Percentiles rank a stretch among this genome's conserved stretches.
phyloP scores from a whole-genome alignment of 129 eudicot genomes.

The Chrysanthemum lavandulifolium region DNA sequence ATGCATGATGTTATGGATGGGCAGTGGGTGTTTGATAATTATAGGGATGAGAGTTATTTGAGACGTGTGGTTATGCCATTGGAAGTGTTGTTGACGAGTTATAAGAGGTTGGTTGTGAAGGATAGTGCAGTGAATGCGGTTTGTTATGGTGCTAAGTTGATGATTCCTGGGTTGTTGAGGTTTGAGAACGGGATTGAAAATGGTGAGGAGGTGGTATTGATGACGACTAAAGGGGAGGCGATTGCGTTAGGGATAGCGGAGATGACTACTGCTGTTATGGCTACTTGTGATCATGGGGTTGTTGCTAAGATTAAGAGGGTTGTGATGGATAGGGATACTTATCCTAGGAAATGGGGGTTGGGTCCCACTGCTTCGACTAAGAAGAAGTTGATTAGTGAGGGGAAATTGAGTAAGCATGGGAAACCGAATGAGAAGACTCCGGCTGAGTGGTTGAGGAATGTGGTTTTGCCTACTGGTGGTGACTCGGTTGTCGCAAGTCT shows the following conservation, averaged over 20 bases:
- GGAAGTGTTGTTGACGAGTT: conserved; percentile 72
- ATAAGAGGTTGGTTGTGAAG: conserved; percentile 82
- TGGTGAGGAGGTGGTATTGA: conserved; percentile 84
- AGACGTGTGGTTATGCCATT: conserved; percentile 79
- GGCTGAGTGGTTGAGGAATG: conserved; percentile 82
- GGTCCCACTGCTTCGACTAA: conserved; percentile 83
- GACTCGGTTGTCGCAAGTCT: conserved; percentile 61
- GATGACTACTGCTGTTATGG: conserved; percentile 93
- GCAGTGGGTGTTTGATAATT: conserved; percentile 63
- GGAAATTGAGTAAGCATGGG: conserved; percentile 79
- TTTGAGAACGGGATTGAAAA: conserved; percentile 74
- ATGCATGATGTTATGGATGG: conserved; percentile 99
- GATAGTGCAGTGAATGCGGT: conserved; percentile 88
- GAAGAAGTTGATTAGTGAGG: conserved; percentile 71
- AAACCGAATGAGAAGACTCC: conserved; percentile 69
- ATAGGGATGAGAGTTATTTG: conserved; percentile 70
- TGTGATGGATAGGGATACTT: conserved; percentile 85
- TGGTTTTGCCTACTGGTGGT: conserved; percentile 71
- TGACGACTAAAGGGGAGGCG: conserved; percentile 91
- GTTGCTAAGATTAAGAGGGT: conserved; percentile 89
- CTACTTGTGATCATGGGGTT: conserved; percentile 84
- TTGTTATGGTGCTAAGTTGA: conserved; percentile 81
- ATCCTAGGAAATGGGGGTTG: conserved; percentile 89
- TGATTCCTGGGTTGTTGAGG: conserved; percentile 85
- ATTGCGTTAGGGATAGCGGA: conserved; percentile 82